A percentile compares a stretch with the other conserved stretches of the same genome.
These are phyloP conservation scores for Exophiala sideris DNA, from an alignment of 2,329 filamentous ascomycete genomes.

Conservation along the genomic window DNA sequence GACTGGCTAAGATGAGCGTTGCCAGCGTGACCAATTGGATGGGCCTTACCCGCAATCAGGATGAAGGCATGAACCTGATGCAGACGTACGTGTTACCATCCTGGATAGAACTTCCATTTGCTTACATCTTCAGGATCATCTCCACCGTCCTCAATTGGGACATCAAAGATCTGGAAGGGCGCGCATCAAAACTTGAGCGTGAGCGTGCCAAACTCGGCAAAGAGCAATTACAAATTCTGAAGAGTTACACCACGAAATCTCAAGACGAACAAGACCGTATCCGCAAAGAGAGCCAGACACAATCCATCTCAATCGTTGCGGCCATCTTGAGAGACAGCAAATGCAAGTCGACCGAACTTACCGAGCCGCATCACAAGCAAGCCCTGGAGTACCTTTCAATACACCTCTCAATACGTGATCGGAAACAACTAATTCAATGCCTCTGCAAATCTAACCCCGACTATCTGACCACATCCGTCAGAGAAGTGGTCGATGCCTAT, in stretches of 20 bases:
- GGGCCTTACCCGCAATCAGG: slow-evolving; percentile 65
- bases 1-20: slow-evolving; percentile 75
- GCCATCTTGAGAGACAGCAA: slow-evolving; percentile 56
- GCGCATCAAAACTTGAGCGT: slow-evolving; percentile 62
- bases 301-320: slow-evolving; percentile 60
- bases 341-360: slow-evolving; percentile 46
- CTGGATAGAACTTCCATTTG: background rate
- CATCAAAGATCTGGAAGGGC: slow-evolving; percentile 64
- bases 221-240: slow-evolving; percentile 60
- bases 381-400: slow-evolving; percentile 69
- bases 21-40: slow-evolving; percentile 75
- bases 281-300: slow-evolving; percentile 53
- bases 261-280: slow-evolving; percentile 57
- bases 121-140: slow-evolving; percentile 57
- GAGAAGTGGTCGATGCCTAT: slow-evolving; percentile 63
- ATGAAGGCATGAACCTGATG: slow-evolving; percentile 77
- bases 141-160: slow-evolving; percentile 72
- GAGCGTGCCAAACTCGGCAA: slow-evolving; percentile 57
- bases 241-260: slow-evolving; percentile 53
- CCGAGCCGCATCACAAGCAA: slow-evolving; percentile 59
- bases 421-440: slow-evolving; percentile 65
- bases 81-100: slow-evolving; percentile 50
- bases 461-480: slow-evolving; percentile 65
- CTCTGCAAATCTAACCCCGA: slow-evolving; percentile 69
- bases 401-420: slow-evolving; percentile 68